Evolutionary conservation across 495 filamentous ascomycete genomes (phyloP).

Genomic region (Xylaria longipes): DNA sequence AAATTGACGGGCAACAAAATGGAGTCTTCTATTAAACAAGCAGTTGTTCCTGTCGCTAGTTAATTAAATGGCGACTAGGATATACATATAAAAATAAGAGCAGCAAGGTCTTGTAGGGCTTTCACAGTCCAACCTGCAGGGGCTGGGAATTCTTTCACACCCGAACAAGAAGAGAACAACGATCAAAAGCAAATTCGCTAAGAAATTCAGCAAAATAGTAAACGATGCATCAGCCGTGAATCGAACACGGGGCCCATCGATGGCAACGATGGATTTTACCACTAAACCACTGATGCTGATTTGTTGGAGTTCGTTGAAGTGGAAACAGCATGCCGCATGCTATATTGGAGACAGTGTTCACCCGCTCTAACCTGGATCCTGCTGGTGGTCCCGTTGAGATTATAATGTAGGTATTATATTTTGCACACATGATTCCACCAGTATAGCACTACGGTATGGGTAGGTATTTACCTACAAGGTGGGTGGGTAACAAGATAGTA

Average conservation of each 20-base stretch:
- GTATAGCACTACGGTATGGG: neutral
- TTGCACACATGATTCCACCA: neutral
- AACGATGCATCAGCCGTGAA: conserved; percentile 52
- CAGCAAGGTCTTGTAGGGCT: too few relatives aligned
- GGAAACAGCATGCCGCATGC: too few relatives aligned
- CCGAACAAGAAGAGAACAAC: neutral
- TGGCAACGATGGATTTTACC: conserved; percentile 63
- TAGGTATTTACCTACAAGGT: neutral
- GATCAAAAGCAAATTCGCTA: neutral
- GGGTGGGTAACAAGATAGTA: neutral
- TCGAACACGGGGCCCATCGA: conserved; percentile 61
- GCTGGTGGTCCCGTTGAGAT: neutral
- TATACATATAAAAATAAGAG: too few relatives aligned
- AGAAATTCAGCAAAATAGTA: neutral
- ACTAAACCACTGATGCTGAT: conserved; percentile 55
- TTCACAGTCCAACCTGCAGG: neutral
- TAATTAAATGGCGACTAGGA: too few relatives aligned
- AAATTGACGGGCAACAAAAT: too few relatives aligned
- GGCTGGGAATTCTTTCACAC: neutral
- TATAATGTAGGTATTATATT: neutral
- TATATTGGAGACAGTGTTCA: neutral
- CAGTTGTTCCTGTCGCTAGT: too few relatives aligned
- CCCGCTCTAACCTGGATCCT: neutral
- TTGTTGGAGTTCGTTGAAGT: neutral
- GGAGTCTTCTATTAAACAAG: too few relatives aligned